Percentiles rank a stretch among this genome's conserved stretches.
These are phyloP conservation scores for Colletotrichum truncatum DNA, from an alignment of 2,329 filamentous ascomycete genomes.

Conservation along the genomic window DNA sequence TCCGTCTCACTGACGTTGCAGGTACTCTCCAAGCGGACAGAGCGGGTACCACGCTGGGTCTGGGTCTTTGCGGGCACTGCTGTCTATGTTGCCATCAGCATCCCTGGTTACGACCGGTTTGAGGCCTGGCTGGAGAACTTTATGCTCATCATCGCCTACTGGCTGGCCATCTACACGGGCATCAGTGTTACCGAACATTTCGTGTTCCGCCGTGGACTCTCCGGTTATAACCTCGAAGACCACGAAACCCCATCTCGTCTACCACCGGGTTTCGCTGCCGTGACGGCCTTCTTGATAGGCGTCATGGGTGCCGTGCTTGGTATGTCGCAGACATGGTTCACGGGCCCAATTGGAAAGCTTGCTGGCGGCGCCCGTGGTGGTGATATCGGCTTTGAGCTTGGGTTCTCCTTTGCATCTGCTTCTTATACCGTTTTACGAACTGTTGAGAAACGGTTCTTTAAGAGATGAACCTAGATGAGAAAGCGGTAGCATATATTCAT, in stretches of 20 bases:
- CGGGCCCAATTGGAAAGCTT: slow-evolving; percentile 71
- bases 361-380: slow-evolving; percentile 61
- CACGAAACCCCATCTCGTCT: slow-evolving; percentile 68
- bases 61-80: slow-evolving; percentile 71
- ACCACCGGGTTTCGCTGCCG: slow-evolving; percentile 71
- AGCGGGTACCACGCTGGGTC: slow-evolving; percentile 72
- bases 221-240: slow-evolving; percentile 65
- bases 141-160: slow-evolving; percentile 76
- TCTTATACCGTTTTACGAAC: slow-evolving; percentile 61
- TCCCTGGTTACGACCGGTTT: slow-evolving; percentile 75
- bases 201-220: slow-evolving; percentile 70
- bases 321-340: slow-evolving; percentile 76
- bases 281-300: slow-evolving; percentile 70
- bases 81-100: slow-evolving; percentile 74
- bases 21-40: slow-evolving; percentile 66
- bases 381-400: slow-evolving; percentile 68
- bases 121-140: slow-evolving; percentile 74
- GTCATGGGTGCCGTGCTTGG: slow-evolving; percentile 73
- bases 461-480: slow-evolving; percentile 41
- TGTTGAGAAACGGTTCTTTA: slow-evolving; percentile 50
- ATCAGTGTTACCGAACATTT: slow-evolving; percentile 74
- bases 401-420: slow-evolving; percentile 66
- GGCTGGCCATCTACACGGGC: slow-evolving; percentile 78
- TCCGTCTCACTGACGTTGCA: slow-evolving; percentile 74
- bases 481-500: background rate